Percentiles rank a stretch among this genome's conserved stretches.
phyloP scores from a whole-genome alignment of 2,329 filamentous ascomycete genomes.

The Fusarium nisikadoi region DNA sequence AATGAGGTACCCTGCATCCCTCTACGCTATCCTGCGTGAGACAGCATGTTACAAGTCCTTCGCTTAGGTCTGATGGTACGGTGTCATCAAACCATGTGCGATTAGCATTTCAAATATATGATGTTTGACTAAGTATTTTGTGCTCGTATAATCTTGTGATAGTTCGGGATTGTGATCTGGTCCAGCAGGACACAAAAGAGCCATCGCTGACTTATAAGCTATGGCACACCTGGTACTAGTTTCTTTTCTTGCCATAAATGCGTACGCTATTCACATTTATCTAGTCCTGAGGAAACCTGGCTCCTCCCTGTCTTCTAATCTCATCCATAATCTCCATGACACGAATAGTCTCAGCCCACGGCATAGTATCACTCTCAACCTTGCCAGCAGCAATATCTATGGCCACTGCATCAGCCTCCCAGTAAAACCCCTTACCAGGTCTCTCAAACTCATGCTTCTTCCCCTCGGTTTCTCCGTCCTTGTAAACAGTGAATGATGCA shows the following conservation, averaged over 20 bases:
- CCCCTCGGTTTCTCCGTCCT: conserved; percentile 37
- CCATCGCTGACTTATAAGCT: too few species aligned
- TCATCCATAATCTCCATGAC: conserved; percentile 61
- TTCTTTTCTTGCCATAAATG: too few species aligned
- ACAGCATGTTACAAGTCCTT: not conserved
- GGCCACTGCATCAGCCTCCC: conserved; percentile 58
- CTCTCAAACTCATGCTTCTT: conserved; percentile 52
- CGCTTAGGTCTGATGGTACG: not conserved
- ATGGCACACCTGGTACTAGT: too few species aligned
- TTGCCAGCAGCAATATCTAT: conserved; percentile 52
- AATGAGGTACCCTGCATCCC: not conserved
- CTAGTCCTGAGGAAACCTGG: conserved; percentile 46
- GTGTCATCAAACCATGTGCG: not conserved
- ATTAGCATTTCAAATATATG: not conserved
- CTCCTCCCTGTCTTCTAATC: conserved; percentile 50
- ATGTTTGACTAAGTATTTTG: not conserved
- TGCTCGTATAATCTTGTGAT: too few species aligned
- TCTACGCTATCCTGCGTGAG: rapidly evolving
- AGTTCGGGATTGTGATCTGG: too few species aligned
- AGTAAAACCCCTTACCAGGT: conserved; percentile 54
- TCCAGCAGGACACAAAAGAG: too few species aligned
- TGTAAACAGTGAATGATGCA: conserved; percentile 50
- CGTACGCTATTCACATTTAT: rapidly evolving
- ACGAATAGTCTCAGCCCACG: conserved; percentile 57
- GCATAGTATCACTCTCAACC: conserved; percentile 55